Conservation (phyloP, 129 eudicot species). For the Tagetes patula region DNA sequence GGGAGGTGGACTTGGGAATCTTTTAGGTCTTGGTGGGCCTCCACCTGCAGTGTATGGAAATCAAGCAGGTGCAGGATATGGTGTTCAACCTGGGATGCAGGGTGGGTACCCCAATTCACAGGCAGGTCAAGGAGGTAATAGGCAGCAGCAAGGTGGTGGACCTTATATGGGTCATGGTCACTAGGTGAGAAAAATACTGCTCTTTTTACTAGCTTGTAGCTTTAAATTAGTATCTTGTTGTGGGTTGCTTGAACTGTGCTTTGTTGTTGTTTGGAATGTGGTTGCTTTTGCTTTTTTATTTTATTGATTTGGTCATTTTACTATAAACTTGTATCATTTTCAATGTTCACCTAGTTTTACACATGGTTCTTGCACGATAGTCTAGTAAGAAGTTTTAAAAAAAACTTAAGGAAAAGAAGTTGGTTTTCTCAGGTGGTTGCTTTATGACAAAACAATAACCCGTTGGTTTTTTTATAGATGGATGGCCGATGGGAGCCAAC, state of each 20-base stretch:
- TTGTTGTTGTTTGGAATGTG: neutral
- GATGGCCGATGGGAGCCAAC: no score
- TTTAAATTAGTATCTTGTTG: neutral
- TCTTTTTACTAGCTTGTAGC: neutral
- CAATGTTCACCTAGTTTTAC: neutral
- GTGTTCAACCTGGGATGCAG: conserved; percentile 48
- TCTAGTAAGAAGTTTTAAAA: neutral
- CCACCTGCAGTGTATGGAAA: conserved; percentile 66
- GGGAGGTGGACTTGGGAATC: conserved; percentile 82
- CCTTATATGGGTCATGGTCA: conserved; percentile 79
- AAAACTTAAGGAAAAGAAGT: no score
- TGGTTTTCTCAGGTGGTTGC: neutral
- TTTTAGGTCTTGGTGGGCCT: conserved; percentile 68
- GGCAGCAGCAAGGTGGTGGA: conserved; percentile 78
- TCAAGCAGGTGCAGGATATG: conserved; percentile 60
- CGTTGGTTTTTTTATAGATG: neutral
- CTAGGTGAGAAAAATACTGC: conserved; percentile 48
- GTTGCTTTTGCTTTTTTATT: no score
- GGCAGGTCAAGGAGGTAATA: conserved; percentile 75
- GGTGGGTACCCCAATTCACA: conserved; percentile 76
- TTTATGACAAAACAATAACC: neutral
- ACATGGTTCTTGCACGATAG: neutral
- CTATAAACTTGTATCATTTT: neutral
- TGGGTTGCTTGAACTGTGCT: no score
- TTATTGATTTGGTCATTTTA: no score